Conservation (phyloP, 768 basidiomycete genomes). For the Arthromyces matolae region DNA sequence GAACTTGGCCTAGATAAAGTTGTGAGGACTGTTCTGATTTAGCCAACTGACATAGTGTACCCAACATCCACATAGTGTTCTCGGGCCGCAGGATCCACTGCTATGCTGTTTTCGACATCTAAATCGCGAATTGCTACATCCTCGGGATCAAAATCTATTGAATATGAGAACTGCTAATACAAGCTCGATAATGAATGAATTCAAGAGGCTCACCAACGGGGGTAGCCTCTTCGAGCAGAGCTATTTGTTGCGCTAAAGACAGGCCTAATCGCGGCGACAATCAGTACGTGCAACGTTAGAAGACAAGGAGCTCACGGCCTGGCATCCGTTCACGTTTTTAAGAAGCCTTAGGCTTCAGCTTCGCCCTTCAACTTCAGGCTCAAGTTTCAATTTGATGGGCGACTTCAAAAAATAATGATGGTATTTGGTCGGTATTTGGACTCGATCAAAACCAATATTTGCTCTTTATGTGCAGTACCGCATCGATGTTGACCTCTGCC, state of each 20-base stretch:
- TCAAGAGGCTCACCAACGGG: constrained; percentile 53
- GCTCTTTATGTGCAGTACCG: neutral
- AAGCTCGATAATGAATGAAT: neutral
- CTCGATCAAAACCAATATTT: neutral
- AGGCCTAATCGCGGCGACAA: no score
- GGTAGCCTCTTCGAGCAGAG: constrained; percentile 67
- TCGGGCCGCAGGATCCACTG: constrained; percentile 36
- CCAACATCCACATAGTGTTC: constrained; percentile 87
- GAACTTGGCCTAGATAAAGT: constrained; percentile 54
- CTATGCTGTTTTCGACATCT: constrained; percentile 38
- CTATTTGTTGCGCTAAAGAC: constrained; percentile 77
- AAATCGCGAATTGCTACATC: constrained; percentile 52
- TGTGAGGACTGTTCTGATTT: neutral
- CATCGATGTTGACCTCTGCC: no score
- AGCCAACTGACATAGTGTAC: constrained; percentile 38
- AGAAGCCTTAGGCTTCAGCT: no score
- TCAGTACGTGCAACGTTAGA: no score
- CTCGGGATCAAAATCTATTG: constrained; percentile 73
- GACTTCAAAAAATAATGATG: constrained; percentile 13
- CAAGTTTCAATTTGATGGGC: neutral
- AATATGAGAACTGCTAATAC: constrained; percentile 5
- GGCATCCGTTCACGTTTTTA: no score
- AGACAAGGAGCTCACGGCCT: neutral
- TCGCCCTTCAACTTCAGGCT: no score
- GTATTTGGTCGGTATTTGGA: constrained; percentile 3